A percentile compares a stretch with the other conserved stretches of the same genome.
phyloP scores from a whole-genome alignment of 2,329 filamentous ascomycete species.

The Xylariomycetidae sp. region DNA sequence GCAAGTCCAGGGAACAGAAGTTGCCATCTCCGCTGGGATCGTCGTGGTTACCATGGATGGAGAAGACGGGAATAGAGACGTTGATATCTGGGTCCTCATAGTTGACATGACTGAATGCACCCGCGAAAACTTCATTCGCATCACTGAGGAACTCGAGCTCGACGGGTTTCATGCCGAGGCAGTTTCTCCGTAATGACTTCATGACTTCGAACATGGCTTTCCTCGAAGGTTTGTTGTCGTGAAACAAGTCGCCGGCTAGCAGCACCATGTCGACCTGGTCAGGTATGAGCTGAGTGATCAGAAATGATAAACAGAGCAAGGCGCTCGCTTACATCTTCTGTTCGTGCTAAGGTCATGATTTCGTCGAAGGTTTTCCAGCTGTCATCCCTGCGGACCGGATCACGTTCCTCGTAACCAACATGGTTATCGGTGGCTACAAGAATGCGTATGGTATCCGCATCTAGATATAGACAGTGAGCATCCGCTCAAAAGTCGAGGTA shows the following conservation, averaged over 20 bases:
- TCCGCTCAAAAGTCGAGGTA: too few relatives aligned
- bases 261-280: constrained; percentile 86
- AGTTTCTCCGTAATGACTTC: constrained; percentile 88
- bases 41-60: constrained; percentile 97
- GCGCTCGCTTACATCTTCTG: constrained; percentile 67
- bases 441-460: constrained; percentile 85
- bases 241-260: constrained; percentile 90
- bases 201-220: constrained; percentile 98
- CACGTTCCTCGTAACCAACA: constrained; percentile 93
- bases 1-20: constrained; percentile 81
- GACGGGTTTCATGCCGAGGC: constrained; percentile 90
- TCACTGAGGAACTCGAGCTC: constrained; percentile 94
- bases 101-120: constrained; percentile 89
- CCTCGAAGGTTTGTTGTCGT: constrained; percentile 94
- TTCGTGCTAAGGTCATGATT: constrained; percentile 82
- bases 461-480: constrained; percentile 30
- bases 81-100: constrained; percentile 98
- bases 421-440: constrained; percentile 95
- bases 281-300: constrained; percentile 7
- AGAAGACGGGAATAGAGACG: constrained; percentile 93
- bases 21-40: constrained; percentile 96
- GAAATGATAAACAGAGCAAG: too few relatives aligned
- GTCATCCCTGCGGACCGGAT: constrained; percentile 91
- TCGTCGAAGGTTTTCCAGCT: constrained; percentile 97
- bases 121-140: constrained; percentile 83